A percentile compares a stretch with the other conserved stretches of the same genome.
These are phyloP conservation scores for Excoecaria cochinchinensis DNA, from an alignment of 345 rosid species.

Conservation along the genomic window DNA sequence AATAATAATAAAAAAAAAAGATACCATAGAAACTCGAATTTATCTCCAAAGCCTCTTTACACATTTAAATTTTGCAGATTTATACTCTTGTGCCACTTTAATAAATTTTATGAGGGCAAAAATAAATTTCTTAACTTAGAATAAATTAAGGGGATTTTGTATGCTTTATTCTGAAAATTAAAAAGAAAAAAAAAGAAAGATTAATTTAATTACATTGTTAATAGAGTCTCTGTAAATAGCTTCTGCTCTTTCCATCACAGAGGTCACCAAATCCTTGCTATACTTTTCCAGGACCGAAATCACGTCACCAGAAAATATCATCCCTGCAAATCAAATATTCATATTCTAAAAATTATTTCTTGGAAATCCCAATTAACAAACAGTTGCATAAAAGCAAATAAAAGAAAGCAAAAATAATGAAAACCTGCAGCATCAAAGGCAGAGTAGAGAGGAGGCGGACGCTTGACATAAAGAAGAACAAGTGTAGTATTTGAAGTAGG, in stretches of 20 bases:
- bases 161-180: no score
- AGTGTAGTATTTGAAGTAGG: constrained; percentile 39
- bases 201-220: constrained; percentile 20
- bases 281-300: constrained; percentile 47
- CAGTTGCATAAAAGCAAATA: not conserved
- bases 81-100: no score
- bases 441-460: constrained; percentile 64
- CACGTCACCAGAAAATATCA: constrained; percentile 52
- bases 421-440: constrained; percentile 64
- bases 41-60: no score
- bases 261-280: constrained; percentile 47
- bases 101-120: no score
- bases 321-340: constrained; percentile 36
- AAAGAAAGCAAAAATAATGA: no score
- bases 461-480: constrained; percentile 79
- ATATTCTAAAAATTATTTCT: not conserved
- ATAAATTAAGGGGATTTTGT: no score
- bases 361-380: not conserved
- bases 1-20: not conserved
- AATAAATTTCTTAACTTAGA: no score
- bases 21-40: no score
- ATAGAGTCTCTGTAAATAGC: constrained; percentile 46
- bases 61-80: no score
- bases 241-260: constrained; percentile 79
- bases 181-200: not conserved